Evolutionary conservation across 2,329 filamentous ascomycete genomes (phyloP).

Genomic region (Colletotrichum shisoi): DNA sequence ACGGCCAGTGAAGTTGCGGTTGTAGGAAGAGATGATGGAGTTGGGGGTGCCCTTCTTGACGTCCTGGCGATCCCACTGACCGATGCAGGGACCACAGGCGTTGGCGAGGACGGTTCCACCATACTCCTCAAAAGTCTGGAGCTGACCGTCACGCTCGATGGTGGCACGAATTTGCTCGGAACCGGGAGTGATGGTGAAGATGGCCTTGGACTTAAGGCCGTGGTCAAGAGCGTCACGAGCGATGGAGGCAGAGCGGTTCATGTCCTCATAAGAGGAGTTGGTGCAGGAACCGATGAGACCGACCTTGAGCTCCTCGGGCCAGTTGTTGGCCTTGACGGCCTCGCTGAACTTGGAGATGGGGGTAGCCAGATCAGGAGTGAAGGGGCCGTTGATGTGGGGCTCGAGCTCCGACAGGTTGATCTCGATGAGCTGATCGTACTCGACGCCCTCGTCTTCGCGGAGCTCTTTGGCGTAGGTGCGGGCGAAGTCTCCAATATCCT

Average conservation of each 20-base stretch:
- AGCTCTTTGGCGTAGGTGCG: constrained; percentile 85
- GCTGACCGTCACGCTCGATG: constrained; percentile 87
- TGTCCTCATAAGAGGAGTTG: constrained; percentile 86
- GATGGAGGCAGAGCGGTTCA: constrained; percentile 91
- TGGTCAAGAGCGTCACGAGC: constrained; percentile 89
- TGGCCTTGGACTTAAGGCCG: constrained; percentile 89
- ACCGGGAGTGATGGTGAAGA: constrained; percentile 95
- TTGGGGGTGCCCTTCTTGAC: constrained; percentile 95
- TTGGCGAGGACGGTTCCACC: constrained; percentile 95
- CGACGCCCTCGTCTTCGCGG: constrained; percentile 83
- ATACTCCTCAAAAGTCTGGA: constrained; percentile 95
- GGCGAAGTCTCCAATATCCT: constrained; percentile 88
- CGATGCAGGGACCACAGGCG: constrained; percentile 91
- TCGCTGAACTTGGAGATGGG: constrained; percentile 98
- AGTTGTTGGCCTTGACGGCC: constrained; percentile 90
- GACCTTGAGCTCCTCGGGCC: constrained; percentile 96
- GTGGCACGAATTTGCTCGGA: constrained; percentile 97
- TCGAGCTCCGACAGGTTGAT: constrained; percentile 95
- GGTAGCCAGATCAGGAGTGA: constrained; percentile 97
- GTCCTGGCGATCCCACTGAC: constrained; percentile 93
- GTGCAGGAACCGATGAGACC: constrained; percentile 98
- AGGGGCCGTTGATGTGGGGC: constrained; percentile 98
- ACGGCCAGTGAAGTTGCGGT: constrained; percentile 99
- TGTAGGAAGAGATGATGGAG: constrained; percentile 98
- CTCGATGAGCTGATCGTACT: constrained; percentile 96